Percentiles rank a stretch among this genome's conserved stretches.
These are phyloP conservation scores for Colletotrichum camelliae DNA, from an alignment of 2,329 filamentous ascomycete genomes.

Conservation along the genomic window DNA sequence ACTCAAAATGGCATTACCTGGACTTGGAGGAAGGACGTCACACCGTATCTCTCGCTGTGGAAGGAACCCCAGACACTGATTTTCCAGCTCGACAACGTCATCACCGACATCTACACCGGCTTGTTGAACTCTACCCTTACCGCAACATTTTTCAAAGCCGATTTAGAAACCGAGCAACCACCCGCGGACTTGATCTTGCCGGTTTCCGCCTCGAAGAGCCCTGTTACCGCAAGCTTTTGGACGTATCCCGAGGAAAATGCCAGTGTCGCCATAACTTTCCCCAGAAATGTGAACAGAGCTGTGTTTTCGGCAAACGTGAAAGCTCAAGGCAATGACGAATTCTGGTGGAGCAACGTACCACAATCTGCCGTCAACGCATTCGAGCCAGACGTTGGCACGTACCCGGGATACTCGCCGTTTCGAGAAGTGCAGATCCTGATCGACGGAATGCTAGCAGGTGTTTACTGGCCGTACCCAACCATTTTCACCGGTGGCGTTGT, in stretches of 20 bases:
- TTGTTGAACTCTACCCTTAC: slow-evolving; percentile 76
- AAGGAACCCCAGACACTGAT: slow-evolving; percentile 73
- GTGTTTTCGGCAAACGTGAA: slow-evolving; percentile 77
- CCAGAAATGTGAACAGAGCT: slow-evolving; percentile 71
- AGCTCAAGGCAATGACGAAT: slow-evolving; percentile 79
- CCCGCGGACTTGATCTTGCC: slow-evolving; percentile 73
- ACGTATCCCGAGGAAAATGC: slow-evolving; percentile 68
- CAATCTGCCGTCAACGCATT: slow-evolving; percentile 67
- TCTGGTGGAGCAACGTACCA: slow-evolving; percentile 84
- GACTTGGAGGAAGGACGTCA: slow-evolving; percentile 82
- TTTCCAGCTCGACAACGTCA: slow-evolving; percentile 78
- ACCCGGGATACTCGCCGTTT: slow-evolving; percentile 75
- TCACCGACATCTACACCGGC: slow-evolving; percentile 75
- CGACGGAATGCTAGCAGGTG: slow-evolving; percentile 74
- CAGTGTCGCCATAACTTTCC: slow-evolving; percentile 62
- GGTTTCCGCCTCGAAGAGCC: slow-evolving; percentile 60
- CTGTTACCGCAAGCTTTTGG: slow-evolving; percentile 68
- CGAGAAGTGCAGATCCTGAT: slow-evolving; percentile 82
- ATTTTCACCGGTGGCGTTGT: slow-evolving; percentile 84
- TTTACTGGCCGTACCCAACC: slow-evolving; percentile 81
- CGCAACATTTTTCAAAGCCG: slow-evolving; percentile 69
- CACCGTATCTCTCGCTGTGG: slow-evolving; percentile 72
- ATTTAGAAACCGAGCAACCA: slow-evolving; percentile 40
- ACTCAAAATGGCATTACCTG: slow-evolving; percentile 70
- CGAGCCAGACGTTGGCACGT: slow-evolving; percentile 53